Base-by-base conservation (phyloP, 208 protist genomes). In the Leishmania guyanensis region DNA sequence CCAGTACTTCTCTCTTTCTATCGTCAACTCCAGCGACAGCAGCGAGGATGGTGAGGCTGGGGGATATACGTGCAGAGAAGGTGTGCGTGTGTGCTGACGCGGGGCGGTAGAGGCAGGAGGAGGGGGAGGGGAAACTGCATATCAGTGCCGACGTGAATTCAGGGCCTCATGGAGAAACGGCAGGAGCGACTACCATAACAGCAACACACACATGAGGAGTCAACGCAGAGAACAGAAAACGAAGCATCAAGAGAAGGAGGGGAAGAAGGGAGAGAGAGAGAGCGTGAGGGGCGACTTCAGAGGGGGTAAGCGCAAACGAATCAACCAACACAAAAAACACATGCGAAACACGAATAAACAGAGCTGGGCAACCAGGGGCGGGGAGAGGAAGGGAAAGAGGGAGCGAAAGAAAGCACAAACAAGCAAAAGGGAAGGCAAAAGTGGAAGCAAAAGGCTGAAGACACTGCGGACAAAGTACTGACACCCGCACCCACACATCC, bases 231-330 rank as follows among this genome's bases (percentile, higher is more conserved):
- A 71, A 48, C 17, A 36, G n/a, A 20, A 39, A 68, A 39, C 62
- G 62, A n/a, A 36, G 20, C 22, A n/a, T 26, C 56, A 68, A 68
- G 22, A 68, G 62, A 39, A 17, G 29, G 20, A 20, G 29, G 29
- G 62, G 43, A 54, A 43, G 29, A 2, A 48, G 53, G 60, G 53
- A 14, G 53, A 50, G 53, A 66, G 73, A 4, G 54, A 75, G 46
- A 75, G 70, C 20, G 46, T n/a, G 70, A 75, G 70, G 33, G 70
- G 8, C 20, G 33, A 29, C 20, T 14, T 22, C 5, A 16, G 29
- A 48, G 53, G 43, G 69, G 36, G 56, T 5, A 39, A 43, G 9
- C n/a, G 58, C 58, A 53, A 76, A 17, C 43, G 6, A 76, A 86
- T 6, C 9, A 51, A 48, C 22, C 39, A 77, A 50, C 73, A 60